Conservation (phyloP, 2,329 filamentous ascomycete genomes). For the Cercospora zeina region DNA sequence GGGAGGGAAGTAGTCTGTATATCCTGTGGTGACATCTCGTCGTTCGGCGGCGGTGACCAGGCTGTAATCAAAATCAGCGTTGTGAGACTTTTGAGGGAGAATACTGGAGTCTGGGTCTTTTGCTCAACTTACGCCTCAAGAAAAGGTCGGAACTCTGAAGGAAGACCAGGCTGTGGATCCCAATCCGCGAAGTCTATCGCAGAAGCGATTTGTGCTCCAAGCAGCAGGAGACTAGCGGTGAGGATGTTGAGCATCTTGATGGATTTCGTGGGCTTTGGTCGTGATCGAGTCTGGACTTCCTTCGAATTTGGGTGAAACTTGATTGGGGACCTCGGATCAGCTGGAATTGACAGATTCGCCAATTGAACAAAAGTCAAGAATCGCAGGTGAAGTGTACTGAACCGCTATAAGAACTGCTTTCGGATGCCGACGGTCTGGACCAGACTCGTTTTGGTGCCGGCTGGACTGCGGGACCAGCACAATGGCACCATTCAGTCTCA, state of each 20-base stretch:
- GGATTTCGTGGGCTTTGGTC: neutral
- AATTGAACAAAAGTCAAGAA: neutral
- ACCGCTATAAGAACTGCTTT: neutral
- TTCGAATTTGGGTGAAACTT: neutral
- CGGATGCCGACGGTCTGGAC: neutral
- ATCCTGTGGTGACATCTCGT: slow-evolving; percentile 15
- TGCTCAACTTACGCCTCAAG: neutral
- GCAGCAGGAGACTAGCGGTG: neutral
- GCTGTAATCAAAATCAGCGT: neutral
- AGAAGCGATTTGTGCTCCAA: neutral
- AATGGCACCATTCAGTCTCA: neutral
- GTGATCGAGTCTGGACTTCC: neutral
- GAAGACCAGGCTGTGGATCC: neutral
- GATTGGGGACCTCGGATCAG: neutral
- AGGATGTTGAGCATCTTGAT: neutral
- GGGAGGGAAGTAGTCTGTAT: slow-evolving; percentile 21
- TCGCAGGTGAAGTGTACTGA: neutral
- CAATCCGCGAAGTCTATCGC: neutral
- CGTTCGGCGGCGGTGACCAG: slow-evolving; percentile 15
- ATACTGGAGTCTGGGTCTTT: no score
- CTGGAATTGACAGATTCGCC: neutral
- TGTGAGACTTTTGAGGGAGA: neutral
- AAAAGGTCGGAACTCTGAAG: neutral
- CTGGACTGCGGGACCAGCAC: neutral
- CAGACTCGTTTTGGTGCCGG: neutral